Evolutionary conservation across 306 rosid genomes (phyloP).

Genomic region (Quillaja saponaria): DNA sequence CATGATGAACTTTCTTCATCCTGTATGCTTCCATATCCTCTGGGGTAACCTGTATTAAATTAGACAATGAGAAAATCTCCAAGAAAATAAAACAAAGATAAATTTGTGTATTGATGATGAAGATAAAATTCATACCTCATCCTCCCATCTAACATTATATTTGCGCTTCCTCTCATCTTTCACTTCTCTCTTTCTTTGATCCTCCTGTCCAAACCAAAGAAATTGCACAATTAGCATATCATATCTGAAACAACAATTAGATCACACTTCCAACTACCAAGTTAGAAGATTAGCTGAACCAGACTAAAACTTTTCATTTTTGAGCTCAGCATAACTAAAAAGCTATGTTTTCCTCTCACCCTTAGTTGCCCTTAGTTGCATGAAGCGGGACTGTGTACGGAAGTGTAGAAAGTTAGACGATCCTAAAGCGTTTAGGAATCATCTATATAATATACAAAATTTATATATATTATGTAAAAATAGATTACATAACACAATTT

Average conservation of each 20-base stretch:
- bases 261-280: not conserved
- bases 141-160: slow-evolving; percentile 57
- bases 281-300: not conserved
- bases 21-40: slow-evolving; percentile 67
- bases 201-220: slow-evolving; percentile 46
- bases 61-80: slow-evolving; percentile 1
- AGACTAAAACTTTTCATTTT: not conserved
- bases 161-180: slow-evolving; percentile 59
- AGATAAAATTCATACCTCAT: slow-evolving; percentile 41
- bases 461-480: too few relatives aligned
- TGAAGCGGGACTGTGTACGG: too few relatives aligned
- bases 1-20: slow-evolving; percentile 56
- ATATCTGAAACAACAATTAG: not conserved
- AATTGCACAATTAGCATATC: slow-evolving; percentile 11
- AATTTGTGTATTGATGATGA: not conserved
- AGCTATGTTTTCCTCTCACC: too few relatives aligned
- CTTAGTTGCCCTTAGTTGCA: too few relatives aligned
- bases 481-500: too few relatives aligned
- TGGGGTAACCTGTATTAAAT: slow-evolving; percentile 34
- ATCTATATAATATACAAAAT: too few relatives aligned
- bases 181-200: slow-evolving; percentile 59
- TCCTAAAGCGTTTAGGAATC: too few relatives aligned
- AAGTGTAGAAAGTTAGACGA: too few relatives aligned
- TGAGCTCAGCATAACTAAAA: too few relatives aligned
- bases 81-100: too few relatives aligned